Conservation (phyloP, 1,139 yeast species). For the Geotrichum phurueaensis region DNA sequence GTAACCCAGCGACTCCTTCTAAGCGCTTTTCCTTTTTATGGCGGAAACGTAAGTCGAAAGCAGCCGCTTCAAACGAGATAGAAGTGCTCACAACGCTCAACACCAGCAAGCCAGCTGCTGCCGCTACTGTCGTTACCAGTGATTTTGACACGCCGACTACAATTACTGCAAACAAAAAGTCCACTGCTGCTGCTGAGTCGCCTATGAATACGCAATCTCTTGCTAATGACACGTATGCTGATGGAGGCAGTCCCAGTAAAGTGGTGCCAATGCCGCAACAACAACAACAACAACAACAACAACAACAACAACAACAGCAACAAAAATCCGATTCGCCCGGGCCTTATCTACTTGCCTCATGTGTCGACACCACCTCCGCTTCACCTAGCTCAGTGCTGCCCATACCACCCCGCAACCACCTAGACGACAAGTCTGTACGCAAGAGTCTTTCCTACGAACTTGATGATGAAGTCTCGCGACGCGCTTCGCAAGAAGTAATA, state of each 20-base stretch:
- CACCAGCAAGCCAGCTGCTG: not conserved
- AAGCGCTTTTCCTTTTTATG: slow-evolving; percentile 7
- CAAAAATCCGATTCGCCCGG: not conserved
- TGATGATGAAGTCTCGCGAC: slow-evolving; percentile 7
- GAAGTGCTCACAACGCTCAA: not conserved
- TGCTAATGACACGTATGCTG: not conserved
- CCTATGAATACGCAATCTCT: not conserved
- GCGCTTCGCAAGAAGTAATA: slow-evolving; percentile 8
- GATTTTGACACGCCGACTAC: not conserved
- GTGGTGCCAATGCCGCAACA: not conserved
- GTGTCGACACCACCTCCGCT: too few relatives aligned
- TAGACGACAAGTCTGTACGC: not conserved
- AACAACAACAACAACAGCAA: too few relatives aligned
- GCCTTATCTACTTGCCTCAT: not conserved
- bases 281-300: too few relatives aligned
- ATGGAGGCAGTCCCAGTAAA: not conserved
- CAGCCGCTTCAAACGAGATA: not conserved
- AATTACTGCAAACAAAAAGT: not conserved
- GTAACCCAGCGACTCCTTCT: not conserved
- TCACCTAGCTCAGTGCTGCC: not conserved
- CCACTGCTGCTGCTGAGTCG: not conserved
- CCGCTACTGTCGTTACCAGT: not conserved
- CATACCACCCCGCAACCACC: not conserved
- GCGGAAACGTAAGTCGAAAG: not conserved
- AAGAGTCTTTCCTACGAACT: slow-evolving; percentile 7